phyloP scores from a whole-genome alignment of 1,139 yeast species.

The Zygoascus hellenicus region DNA sequence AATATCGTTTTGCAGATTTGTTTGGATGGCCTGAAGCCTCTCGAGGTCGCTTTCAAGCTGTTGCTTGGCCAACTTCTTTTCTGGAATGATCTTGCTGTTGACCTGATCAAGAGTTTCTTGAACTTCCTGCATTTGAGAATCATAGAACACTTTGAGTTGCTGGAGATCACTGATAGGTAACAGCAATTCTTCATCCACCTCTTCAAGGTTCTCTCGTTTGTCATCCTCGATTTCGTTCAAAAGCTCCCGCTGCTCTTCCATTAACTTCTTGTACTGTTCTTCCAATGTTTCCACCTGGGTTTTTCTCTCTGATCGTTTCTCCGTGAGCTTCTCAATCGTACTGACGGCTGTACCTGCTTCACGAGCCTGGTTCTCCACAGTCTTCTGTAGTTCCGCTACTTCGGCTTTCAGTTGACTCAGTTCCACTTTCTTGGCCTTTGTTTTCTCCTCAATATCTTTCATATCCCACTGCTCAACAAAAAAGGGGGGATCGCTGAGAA shows the following conservation, averaged over 20 bases:
- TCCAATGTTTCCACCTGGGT: conserved; percentile 27
- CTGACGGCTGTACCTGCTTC: conserved; percentile 23
- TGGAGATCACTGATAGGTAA: conserved; percentile 26
- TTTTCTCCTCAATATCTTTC: conserved; percentile 28
- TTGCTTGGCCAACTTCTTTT: neutral
- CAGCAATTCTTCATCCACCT: conserved; percentile 24
- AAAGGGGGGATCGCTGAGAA: conserved; percentile 35
- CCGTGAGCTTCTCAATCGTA: conserved; percentile 17
- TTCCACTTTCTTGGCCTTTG: conserved; percentile 26
- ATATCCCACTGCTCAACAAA: conserved; percentile 32
- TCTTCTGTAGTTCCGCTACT: conserved; percentile 17
- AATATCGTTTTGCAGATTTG: conserved; percentile 7
- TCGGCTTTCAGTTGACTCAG: conserved; percentile 23
- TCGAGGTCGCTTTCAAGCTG: neutral
- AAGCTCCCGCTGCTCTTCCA: conserved; percentile 1
- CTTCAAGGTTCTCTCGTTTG: conserved; percentile 18
- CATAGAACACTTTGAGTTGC: conserved; percentile 15
- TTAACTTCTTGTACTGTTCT: conserved; percentile 22
- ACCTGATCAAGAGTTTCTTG: conserved; percentile 7
- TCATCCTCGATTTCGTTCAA: neutral
- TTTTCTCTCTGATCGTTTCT: conserved; percentile 20
- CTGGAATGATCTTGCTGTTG: conserved; percentile 2
- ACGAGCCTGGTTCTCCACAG: conserved; percentile 24
- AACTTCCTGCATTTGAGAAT: conserved; percentile 7
- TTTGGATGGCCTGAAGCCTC: conserved; percentile 1